These are phyloP conservation scores for Fusarium denticulatum DNA, from an alignment of 2,329 filamentous ascomycete species.

Conservation along the genomic window DNA sequence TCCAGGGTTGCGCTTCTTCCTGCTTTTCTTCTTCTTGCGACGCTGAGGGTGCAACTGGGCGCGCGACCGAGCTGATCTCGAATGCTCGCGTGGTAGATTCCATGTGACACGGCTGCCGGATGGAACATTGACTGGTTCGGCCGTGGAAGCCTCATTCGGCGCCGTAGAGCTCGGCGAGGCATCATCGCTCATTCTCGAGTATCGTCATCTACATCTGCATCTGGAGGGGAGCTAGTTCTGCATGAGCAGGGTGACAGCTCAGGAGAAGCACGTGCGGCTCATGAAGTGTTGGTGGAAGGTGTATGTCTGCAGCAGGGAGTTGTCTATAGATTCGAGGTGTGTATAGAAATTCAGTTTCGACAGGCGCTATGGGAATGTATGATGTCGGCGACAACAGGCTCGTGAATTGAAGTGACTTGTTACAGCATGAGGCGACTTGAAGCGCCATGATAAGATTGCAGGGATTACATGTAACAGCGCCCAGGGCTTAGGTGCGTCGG, in stretches of 20 bases:
- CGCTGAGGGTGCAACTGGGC: slow-evolving; percentile 46
- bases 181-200: slow-evolving; percentile 63
- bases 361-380: slow-evolving; percentile 14
- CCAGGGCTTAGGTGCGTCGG: not conserved
- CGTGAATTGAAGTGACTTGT: slow-evolving; percentile 13
- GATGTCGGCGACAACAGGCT: slow-evolving; percentile 17
- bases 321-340: not conserved
- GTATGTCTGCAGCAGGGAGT: not conserved
- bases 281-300: slow-evolving; percentile 32
- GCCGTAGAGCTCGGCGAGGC: slow-evolving; percentile 54
- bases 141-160: slow-evolving; percentile 41
- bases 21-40: slow-evolving; percentile 50
- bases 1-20: slow-evolving; percentile 53
- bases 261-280: slow-evolving; percentile 40
- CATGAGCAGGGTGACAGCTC: slow-evolving; percentile 45
- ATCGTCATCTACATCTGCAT: slow-evolving; percentile 47
- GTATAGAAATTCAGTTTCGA: slow-evolving; percentile 5
- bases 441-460: slow-evolving; percentile 41
- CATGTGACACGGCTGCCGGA: slow-evolving; percentile 34
- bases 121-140: slow-evolving; percentile 15
- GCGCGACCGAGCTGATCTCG: slow-evolving; percentile 24
- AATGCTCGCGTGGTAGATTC: slow-evolving; percentile 22
- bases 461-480: slow-evolving; percentile 27
- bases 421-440: slow-evolving; percentile 33
- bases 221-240: slow-evolving; percentile 42